Conservation (phyloP, 768 basidiomycete genomes). For the Naematelia aurantialba region DNA sequence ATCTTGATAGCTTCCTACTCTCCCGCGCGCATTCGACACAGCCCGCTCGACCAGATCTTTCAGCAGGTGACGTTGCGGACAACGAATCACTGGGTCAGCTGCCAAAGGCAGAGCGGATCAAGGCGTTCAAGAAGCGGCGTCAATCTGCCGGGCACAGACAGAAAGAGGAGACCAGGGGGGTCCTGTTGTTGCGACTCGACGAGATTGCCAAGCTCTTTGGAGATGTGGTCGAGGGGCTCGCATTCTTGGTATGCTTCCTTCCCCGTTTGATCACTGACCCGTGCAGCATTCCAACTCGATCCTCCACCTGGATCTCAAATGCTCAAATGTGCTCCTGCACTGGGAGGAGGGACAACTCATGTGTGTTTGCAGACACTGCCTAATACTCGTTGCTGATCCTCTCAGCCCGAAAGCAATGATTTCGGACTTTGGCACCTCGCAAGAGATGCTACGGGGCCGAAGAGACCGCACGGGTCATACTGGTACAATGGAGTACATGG, state of each 20-base stretch:
- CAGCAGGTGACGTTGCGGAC: slow-evolving; percentile 33
- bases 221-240: slow-evolving; percentile 81
- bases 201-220: slow-evolving; percentile 76
- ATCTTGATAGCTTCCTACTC: slow-evolving; percentile 48
- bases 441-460: slow-evolving; percentile 75
- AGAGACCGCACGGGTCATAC: slow-evolving; percentile 82
- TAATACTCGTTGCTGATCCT: not conserved
- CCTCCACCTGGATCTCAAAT: slow-evolving; percentile 88
- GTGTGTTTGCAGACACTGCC: slow-evolving; percentile 52
- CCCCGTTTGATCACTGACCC: not conserved
- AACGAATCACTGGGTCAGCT: slow-evolving; percentile 27
- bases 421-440: slow-evolving; percentile 91
- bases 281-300: slow-evolving; percentile 57
- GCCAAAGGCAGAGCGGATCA: slow-evolving; percentile 35
- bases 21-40: slow-evolving; percentile 35
- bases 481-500: slow-evolving; percentile 73
- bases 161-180: slow-evolving; percentile 54
- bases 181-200: slow-evolving; percentile 78
- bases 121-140: slow-evolving; percentile 39
- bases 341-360: slow-evolving; percentile 82
- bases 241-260: slow-evolving; percentile 65
- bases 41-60: slow-evolving; percentile 19
- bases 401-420: slow-evolving; percentile 85
- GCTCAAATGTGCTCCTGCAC: slow-evolving; percentile 86
- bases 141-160: slow-evolving; percentile 15